Percentiles rank a stretch among this genome's conserved stretches.
Evolutionary conservation across 495 filamentous ascomycete species (phyloP).

Genomic region (Penicillium coffeae): DNA sequence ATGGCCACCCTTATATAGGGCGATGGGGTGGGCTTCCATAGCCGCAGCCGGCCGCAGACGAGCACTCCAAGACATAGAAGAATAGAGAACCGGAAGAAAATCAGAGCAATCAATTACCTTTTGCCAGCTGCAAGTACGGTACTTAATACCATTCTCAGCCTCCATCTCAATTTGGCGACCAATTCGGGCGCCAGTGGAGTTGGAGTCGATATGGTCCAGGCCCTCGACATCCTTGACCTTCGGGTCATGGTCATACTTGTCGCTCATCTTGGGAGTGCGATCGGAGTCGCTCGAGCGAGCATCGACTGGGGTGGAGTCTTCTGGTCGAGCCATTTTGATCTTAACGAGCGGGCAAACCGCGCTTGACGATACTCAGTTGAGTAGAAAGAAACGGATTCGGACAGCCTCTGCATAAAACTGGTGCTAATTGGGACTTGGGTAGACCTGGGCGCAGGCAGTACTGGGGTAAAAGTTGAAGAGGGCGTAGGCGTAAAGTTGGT

Average conservation of each 20-base stretch:
- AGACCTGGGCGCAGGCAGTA: background rate
- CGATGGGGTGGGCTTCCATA: no score
- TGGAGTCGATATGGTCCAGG: slow-evolving; percentile 31
- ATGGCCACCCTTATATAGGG: no score
- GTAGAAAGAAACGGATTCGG: slow-evolving; percentile 21
- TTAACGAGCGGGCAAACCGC: slow-evolving; percentile 38
- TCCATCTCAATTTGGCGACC: slow-evolving; percentile 76
- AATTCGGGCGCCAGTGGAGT: slow-evolving; percentile 42
- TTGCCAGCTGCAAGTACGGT: slow-evolving; percentile 85
- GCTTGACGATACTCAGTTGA: slow-evolving; percentile 32
- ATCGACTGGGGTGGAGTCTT: slow-evolving; percentile 19
- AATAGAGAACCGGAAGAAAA: background rate
- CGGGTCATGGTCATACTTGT: slow-evolving; percentile 20
- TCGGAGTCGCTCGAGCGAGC: slow-evolving; percentile 14
- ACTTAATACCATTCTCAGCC: slow-evolving; percentile 75
- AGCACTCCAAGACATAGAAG: background rate
- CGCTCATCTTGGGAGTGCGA: slow-evolving; percentile 19
- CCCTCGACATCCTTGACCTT: slow-evolving; percentile 34
- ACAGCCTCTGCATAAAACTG: slow-evolving; percentile 32
- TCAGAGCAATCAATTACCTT: slow-evolving; percentile 51
- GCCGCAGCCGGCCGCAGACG: no score
- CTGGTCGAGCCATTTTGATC: slow-evolving; percentile 37
- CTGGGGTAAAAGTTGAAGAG: background rate
- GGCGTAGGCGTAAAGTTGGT: no score
- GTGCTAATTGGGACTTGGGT: background rate